These are phyloP conservation scores for Eucalyptus lansdowneana DNA, from an alignment of 345 rosid species.

Conservation along the genomic window DNA sequence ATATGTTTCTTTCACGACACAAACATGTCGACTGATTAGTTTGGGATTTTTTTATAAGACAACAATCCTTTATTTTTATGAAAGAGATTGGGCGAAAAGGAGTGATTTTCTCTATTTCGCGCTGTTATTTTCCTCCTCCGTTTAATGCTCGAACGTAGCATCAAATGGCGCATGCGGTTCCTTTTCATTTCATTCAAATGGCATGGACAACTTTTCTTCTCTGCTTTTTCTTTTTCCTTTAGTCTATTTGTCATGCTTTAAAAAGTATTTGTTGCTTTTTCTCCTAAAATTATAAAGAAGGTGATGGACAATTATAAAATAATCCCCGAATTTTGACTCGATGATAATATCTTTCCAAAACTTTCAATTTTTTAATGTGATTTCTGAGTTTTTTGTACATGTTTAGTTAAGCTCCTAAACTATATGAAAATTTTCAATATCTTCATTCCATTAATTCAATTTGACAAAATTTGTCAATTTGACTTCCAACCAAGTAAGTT, in stretches of 20 bases:
- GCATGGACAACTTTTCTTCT: background rate
- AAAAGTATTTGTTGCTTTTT: background rate
- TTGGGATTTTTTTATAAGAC: background rate
- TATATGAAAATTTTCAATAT: background rate
- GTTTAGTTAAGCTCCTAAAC: background rate
- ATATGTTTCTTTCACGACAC: background rate
- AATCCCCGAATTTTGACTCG: background rate
- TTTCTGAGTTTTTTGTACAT: background rate
- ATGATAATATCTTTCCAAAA: background rate
- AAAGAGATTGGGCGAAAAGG: background rate
- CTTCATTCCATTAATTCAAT: background rate
- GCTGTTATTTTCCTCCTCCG: background rate
- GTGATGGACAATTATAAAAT: background rate
- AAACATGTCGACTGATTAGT: rapidly evolving
- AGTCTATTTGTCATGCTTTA: background rate
- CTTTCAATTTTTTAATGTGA: rapidly evolving
- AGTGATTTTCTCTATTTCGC: background rate
- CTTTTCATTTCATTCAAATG: background rate
- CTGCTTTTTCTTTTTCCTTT: background rate
- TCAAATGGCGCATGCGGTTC: background rate
- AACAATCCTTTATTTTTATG: background rate
- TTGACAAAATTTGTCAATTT: background rate
- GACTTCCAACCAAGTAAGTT: background rate
- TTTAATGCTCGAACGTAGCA: background rate
- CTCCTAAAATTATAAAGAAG: background rate